Percentiles rank a stretch among this genome's conserved stretches.
These are phyloP conservation scores for Panellus pusillus DNA, from an alignment of 768 basidiomycete genomes.

Conservation along the genomic window DNA sequence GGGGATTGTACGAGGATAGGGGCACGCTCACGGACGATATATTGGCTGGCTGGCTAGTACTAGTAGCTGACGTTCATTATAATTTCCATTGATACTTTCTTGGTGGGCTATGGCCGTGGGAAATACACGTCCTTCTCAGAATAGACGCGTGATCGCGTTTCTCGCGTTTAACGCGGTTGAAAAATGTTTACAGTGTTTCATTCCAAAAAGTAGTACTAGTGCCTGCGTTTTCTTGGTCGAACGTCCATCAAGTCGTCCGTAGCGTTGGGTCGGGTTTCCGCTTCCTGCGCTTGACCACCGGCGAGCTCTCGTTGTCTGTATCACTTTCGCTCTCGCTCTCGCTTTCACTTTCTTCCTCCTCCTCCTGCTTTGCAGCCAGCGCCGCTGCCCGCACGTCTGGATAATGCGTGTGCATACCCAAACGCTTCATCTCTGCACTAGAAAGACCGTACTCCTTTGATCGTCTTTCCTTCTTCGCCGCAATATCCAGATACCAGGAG, in stretches of 20 bases:
- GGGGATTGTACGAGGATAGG: conserved; percentile 64
- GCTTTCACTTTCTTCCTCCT: conserved; percentile 7
- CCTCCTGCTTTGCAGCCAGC: neutral
- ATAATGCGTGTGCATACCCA: conserved; percentile 18
- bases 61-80: too few relatives aligned
- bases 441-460: conserved; percentile 5
- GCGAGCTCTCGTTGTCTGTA: conserved; percentile 6
- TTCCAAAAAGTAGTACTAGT: too few relatives aligned
- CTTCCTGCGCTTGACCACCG: conserved; percentile 5
- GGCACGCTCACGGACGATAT: too few relatives aligned
- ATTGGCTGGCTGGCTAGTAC: too few relatives aligned
- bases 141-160: too few relatives aligned
- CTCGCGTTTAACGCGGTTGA: too few relatives aligned
- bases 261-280: conserved; percentile 4
- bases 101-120: too few relatives aligned
- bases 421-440: conserved; percentile 11
- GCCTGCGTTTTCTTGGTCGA: conserved; percentile 10
- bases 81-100: too few relatives aligned
- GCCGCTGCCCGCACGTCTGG: conserved; percentile 17
- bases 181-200: too few relatives aligned
- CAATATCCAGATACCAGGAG: conserved; percentile 18
- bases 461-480: conserved; percentile 18
- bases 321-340: conserved; percentile 8
- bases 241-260: neutral
- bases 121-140: too few relatives aligned